phyloP scores from a whole-genome alignment of 2,329 filamentous ascomycete species.

The Nemania bipapillata region DNA sequence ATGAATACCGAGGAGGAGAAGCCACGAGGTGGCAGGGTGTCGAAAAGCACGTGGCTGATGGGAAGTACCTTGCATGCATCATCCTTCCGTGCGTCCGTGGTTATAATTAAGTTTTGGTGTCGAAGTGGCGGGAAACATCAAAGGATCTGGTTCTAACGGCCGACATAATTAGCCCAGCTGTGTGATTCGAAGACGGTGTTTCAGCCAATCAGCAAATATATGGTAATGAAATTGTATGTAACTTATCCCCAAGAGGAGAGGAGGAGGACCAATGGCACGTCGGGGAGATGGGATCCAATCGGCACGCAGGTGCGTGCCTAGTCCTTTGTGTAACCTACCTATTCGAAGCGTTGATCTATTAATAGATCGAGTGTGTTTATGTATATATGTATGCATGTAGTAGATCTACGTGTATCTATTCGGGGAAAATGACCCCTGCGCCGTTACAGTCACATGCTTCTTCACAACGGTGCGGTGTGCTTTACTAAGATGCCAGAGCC shows the following conservation, averaged over 20 bases:
- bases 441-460: neutral
- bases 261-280: neutral
- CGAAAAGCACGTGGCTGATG: neutral
- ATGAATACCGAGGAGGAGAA: neutral
- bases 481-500: neutral
- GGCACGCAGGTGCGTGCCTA: neutral
- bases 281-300: too few species aligned
- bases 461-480: neutral
- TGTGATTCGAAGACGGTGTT: neutral
- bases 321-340: neutral
- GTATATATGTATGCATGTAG: too few species aligned
- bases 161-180: neutral
- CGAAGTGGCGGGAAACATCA: neutral
- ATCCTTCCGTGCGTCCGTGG: neutral
- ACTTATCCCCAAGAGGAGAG: neutral
- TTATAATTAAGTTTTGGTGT: neutral
- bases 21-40: neutral
- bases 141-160: neutral
- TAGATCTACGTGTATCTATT: neutral
- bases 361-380: too few species aligned
- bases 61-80: neutral
- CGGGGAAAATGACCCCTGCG: neutral
- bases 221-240: neutral
- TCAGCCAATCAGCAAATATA: neutral
- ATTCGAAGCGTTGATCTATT: neutral